Evolutionary conservation across 495 filamentous ascomycete species (phyloP), one percentile per base, ranked within the genome.

Genomic region (Astrothelium macrocarpum): DNA sequence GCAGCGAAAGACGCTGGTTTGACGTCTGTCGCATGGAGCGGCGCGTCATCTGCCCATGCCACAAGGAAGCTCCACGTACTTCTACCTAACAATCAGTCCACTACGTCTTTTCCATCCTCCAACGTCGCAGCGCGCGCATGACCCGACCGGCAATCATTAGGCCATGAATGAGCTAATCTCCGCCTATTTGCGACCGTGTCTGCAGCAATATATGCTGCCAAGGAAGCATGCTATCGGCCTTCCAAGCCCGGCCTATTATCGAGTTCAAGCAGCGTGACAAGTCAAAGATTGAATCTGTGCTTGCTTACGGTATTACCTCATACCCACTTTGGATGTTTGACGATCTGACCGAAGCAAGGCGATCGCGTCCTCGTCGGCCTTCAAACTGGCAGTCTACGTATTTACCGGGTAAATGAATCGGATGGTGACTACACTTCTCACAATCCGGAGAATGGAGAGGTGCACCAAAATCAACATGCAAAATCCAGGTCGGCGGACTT

Each of bases 211-310:
- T 18, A 1, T 34, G 36, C 32, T 46, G 29, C n/a, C 26, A 12
- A 56, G 61, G 60, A 61, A 71, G 5, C 78, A 98, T 98, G 94
- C 86, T 97, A 76, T 95, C 94, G 78, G 93, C 95, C 75, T 98
- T 99, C 78, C 93, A 87, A 67, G 91, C 94, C 81, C 89, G 89
- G 72, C 89, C 95, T 66, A 89, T 97, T 71, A 87, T 97, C 80
- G 94, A 99, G 87, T 87, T 99, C 65, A 92, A 88, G 77, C 85
- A 85, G 71, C 86, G 90, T 71, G 94, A 97, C 82, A 96, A 92
- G 78, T 95, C 89, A 58, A 90, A 85, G 81, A 96, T 99, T 73
- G 93, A 97, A 75, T 90, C 89, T 4, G 87, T 97, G 63, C 82
- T 97, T 42, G 89, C 94, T 65, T 91, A 95, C 76, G 91, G 88